Conservation (phyloP, 768 basidiomycete species). For the Lanmaoa rubissima region DNA sequence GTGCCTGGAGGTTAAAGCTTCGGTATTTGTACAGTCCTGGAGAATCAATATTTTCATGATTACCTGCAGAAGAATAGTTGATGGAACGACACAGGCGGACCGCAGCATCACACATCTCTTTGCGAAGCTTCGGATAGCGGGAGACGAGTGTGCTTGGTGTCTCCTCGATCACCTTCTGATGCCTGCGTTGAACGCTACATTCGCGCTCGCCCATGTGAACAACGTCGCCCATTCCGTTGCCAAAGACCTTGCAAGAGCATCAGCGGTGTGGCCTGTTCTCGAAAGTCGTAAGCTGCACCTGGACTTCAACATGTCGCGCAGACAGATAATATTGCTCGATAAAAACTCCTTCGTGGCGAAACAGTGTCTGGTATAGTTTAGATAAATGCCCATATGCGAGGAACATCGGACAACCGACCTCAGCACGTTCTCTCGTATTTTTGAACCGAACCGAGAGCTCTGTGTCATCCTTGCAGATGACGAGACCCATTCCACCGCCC, state of each 20-base stretch:
- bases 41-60: background rate
- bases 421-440: slow-evolving; percentile 40
- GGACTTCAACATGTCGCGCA: slow-evolving; percentile 65
- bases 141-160: slow-evolving; percentile 59
- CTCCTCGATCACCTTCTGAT: slow-evolving; percentile 76
- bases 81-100: slow-evolving; percentile 47
- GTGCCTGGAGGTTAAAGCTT: slow-evolving; percentile 42
- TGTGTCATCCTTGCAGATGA: slow-evolving; percentile 44
- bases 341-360: slow-evolving; percentile 51
- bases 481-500: slow-evolving; percentile 69
- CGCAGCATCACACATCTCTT: slow-evolving; percentile 53
- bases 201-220: slow-evolving; percentile 70
- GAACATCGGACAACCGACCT: slow-evolving; percentile 35
- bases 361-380: slow-evolving; percentile 38
- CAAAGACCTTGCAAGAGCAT: slow-evolving; percentile 51
- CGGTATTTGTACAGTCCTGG: background rate
- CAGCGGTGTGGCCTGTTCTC: background rate
- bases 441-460: slow-evolving; percentile 40
- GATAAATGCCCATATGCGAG: background rate
- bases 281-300: slow-evolving; percentile 36
- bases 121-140: slow-evolving; percentile 41
- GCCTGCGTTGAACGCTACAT: slow-evolving; percentile 65
- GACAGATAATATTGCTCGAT: slow-evolving; percentile 56
- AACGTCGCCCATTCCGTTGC: slow-evolving; percentile 56
- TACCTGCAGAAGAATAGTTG: slow-evolving; percentile 59